phyloP scores from a whole-genome alignment of 2,329 filamentous ascomycete species.

The Thelonectria olida region DNA sequence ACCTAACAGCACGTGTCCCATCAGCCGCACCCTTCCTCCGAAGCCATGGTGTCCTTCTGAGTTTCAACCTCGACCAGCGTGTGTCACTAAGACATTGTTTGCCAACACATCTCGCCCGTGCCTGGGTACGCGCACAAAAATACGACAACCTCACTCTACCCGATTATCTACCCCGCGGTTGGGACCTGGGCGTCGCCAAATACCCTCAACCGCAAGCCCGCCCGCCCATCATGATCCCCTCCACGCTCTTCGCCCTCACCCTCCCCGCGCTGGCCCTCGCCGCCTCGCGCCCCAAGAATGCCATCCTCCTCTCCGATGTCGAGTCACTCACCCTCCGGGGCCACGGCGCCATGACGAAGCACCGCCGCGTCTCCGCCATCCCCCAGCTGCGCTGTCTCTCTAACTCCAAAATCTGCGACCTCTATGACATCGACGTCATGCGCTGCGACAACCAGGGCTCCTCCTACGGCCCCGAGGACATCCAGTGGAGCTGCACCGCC shows the following conservation, averaged over 20 bases:
- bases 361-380: conserved; percentile 78
- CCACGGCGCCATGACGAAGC: conserved; percentile 70
- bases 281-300: conserved; percentile 54
- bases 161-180: not conserved
- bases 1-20: not conserved
- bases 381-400: conserved; percentile 84
- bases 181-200: too few relatives aligned
- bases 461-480: conserved; percentile 80
- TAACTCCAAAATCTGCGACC: conserved; percentile 67
- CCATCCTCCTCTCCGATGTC: conserved; percentile 69
- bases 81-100: too few relatives aligned
- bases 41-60: not conserved
- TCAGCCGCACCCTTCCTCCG: not conserved
- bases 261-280: conserved; percentile 39
- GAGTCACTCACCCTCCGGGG: conserved; percentile 80
- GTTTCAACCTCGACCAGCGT: not conserved
- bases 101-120: too few relatives aligned
- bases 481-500: conserved; percentile 89
- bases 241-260: conserved; percentile 27
- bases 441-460: conserved; percentile 88
- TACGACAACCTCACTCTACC: too few relatives aligned
- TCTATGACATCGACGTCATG: conserved; percentile 83
- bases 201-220: not conserved
- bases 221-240: conserved; percentile 41
- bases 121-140: too few relatives aligned